Evolutionary conservation across 2,329 filamentous ascomycete species (phyloP).

Genomic region (Bipolaris victoriae): DNA sequence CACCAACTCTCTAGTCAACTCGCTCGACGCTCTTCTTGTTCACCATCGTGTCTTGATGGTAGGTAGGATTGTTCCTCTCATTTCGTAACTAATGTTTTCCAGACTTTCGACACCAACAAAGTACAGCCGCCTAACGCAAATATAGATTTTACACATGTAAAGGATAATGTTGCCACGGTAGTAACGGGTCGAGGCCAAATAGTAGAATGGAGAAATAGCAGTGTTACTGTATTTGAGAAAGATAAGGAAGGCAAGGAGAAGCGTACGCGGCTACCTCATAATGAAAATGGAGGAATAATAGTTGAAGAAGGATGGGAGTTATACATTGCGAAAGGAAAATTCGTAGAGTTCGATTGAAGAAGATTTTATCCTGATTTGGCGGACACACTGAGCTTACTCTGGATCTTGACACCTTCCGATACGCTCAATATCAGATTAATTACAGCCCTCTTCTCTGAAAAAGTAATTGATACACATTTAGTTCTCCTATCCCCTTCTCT

Average conservation of each 20-base stretch:
- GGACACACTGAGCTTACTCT: background rate
- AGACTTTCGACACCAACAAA: conserved; percentile 1
- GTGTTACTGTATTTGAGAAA: conserved; percentile 1
- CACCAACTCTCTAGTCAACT: background rate
- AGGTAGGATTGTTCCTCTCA: background rate
- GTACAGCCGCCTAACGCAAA: background rate
- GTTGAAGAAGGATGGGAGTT: background rate
- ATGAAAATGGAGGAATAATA: conserved; percentile 1
- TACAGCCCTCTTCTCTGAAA: background rate
- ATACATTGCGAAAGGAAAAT: conserved; percentile 1
- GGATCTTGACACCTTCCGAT: background rate
- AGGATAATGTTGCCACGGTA: conserved; percentile 1
- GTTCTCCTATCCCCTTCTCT: background rate
- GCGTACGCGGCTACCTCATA: background rate
- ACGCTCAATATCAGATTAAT: conserved; percentile 1
- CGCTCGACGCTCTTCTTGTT: background rate
- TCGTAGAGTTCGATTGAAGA: background rate
- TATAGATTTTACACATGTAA: conserved; percentile 2
- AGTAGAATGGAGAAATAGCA: conserved; percentile 5
- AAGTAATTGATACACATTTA: conserved; percentile 1
- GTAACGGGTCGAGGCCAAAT: conserved; percentile 5
- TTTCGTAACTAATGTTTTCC: conserved; percentile 1
- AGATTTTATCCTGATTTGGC: background rate
- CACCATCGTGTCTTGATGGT: background rate
- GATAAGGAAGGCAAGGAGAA: conserved; percentile 5